Evolutionary conservation across 352 stramenopile genomes (phyloP), one percentile per base, ranked within the genome.

Genomic region (Pilasporangium apinafurcum): DNA sequence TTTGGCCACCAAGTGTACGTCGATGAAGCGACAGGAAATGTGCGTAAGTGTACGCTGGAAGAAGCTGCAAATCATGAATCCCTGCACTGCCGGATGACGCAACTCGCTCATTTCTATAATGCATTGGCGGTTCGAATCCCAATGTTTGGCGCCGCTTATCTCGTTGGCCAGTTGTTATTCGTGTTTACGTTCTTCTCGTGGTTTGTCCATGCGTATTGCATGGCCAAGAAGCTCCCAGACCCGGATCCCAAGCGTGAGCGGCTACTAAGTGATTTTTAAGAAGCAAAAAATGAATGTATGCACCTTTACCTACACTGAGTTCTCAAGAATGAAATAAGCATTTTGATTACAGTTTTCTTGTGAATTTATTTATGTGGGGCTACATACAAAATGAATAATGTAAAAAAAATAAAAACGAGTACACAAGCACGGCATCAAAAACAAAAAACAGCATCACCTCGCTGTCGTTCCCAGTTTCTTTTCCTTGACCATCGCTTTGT

Each of bases 71-170:
- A 65, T 20, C 68, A 56, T 39, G 57, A 71, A 27, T 51, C 50
- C 37, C 50, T 48, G 43, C 71, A 85, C 65, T 93, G 82, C 44
- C 68, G 71, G 21, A 78, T 81, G 56, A 86, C 71, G 37, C 82
- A 91, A 51, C 69, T 93, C 20, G 71, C 82, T 42, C 60, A 65
- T 28, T 88, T 93, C 34, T 91, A 87, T 64, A 91, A 93, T 52
- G 54, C 64, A 26, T 66, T 91, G 16, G 74, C 75, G 2, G 76
- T 73, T 5, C 71, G 65, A 41, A 64, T 91, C 20, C 81, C 82
- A 17, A 71, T 89, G 57, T 89, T 90, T 34, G 82, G 82, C 26
- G 56, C 59, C 0, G 71, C 74, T 18, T 88, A 91, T 45, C 89
- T 91, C 37, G 38, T 86, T 10, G 78, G 72, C 2, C 82, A 93